These are phyloP conservation scores for Suillus spraguei DNA, from an alignment of 768 basidiomycete species.

Conservation along the genomic window DNA sequence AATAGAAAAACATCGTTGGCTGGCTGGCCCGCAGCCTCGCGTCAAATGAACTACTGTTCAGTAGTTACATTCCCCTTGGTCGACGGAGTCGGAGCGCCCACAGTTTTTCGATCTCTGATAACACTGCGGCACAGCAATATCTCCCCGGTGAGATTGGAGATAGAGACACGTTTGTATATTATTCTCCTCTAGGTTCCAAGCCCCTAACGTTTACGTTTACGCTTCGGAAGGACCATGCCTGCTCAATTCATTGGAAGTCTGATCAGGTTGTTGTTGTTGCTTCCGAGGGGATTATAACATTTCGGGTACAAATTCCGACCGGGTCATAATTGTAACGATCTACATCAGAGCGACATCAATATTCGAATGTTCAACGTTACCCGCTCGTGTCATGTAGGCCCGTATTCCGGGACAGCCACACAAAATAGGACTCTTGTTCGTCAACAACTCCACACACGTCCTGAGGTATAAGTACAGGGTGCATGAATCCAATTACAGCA, in stretches of 20 bases:
- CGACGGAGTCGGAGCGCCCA: not conserved
- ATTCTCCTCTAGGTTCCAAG: not conserved
- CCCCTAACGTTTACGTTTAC: not conserved
- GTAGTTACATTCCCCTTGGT: not conserved
- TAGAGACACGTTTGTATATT: not conserved
- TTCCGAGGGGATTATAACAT: not conserved
- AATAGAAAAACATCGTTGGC: too few relatives aligned
- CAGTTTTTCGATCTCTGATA: not conserved
- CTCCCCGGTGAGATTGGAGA: not conserved
- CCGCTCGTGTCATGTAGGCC: not conserved
- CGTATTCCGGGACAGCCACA: too few relatives aligned
- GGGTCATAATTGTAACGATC: not conserved
- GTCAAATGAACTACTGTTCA: not conserved
- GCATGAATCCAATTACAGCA: not conserved
- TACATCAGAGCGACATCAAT: not conserved
- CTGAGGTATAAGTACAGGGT: not conserved
- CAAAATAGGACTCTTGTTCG: not conserved
- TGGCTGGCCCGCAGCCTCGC: too few relatives aligned
- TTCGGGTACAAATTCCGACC: not conserved
- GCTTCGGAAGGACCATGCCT: not conserved
- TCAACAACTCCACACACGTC: not conserved
- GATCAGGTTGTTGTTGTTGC: not conserved
- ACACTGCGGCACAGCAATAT: not conserved
- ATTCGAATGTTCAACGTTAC: too few relatives aligned
- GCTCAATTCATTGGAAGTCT: not conserved